Evolutionary conservation across 768 basidiomycete genomes (phyloP), one percentile per base, ranked within the genome.

Genomic region (Boletus tylopilopsis): DNA sequence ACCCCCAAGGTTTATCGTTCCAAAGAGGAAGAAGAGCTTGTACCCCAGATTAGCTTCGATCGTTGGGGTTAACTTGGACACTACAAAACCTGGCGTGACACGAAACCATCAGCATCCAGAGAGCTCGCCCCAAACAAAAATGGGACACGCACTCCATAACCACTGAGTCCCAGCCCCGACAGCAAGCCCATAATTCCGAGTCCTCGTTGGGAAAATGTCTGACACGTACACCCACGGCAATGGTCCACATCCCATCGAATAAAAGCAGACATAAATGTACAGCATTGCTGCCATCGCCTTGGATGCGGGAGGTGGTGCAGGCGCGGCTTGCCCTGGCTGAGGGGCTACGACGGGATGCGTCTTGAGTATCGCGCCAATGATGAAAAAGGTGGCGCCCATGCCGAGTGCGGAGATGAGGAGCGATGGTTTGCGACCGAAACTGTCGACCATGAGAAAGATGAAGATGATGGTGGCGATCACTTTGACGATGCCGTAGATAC

Each of bases 241-340:
- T n/a, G 81, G 82, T 18, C 89, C 90, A 84, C 87, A 90, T 33
- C 87, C 88, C 80, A 91, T 85, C 4, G 84, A 87, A 67, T 92
- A 93, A 68, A 91, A 91, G 64, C 84, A 85, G 36, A 91, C 88
- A 59, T 88, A 94, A 46, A 93, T 79, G 63, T 93, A 94, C 24
- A 93, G 68, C 80, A 90, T 80, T 2, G 81, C 87, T 4, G 90
- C 90, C 90, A 92, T 93, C 1, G 77, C 91, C 64, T 85, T 82
- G 2, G 73, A 74, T 16, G 82, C 75, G 0, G 81, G 73, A 0
- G 83, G 62, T 0, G 79, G 76, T 3, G 60, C n/a, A 1, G 63
- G 48, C 1, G 74, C 76, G 71, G 32, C 70, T 71, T 22, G 77
- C 59, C 63, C 58, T 0, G 71, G 51, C 2, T 66, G 57, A 4